Percentiles rank a stretch among this genome's conserved stretches.
Conservation (phyloP, 371 early-diverging fungal species). For the Caulochytrium protostelioides region DNA sequence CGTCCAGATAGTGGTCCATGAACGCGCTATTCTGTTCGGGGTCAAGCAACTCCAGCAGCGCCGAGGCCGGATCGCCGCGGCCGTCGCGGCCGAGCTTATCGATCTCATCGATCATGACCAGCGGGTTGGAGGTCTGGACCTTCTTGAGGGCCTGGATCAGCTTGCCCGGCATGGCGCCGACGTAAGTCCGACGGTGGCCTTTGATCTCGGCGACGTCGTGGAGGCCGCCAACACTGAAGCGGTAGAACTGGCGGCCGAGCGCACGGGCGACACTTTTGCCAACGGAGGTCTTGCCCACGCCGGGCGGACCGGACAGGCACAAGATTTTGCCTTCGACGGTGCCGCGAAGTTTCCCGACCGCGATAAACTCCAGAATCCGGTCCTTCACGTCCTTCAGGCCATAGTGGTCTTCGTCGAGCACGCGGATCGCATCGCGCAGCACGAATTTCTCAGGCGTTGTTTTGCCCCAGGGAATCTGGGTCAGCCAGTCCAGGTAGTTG, state of each 20-base stretch:
- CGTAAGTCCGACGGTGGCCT: slow-evolving; percentile 93
- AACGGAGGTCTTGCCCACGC: slow-evolving; percentile 92
- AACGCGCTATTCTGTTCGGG: slow-evolving; percentile 91
- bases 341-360: slow-evolving; percentile 83
- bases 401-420: slow-evolving; percentile 92
- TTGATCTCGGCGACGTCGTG: slow-evolving; percentile 95
- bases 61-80: slow-evolving; percentile 91
- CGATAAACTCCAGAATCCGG: slow-evolving; percentile 91
- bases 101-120: slow-evolving; percentile 89
- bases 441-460: slow-evolving; percentile 72
- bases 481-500: slow-evolving; percentile 92
- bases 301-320: slow-evolving; percentile 88
- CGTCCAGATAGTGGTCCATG: slow-evolving; percentile 96
- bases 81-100: slow-evolving; percentile 93
- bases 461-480: slow-evolving; percentile 89
- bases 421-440: slow-evolving; percentile 48
- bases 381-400: slow-evolving; percentile 97
- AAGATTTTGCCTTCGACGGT: slow-evolving; percentile 91
- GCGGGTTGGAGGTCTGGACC: slow-evolving; percentile 88
- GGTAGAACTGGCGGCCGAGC: slow-evolving; percentile 74
- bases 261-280: slow-evolving; percentile 92
- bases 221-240: slow-evolving; percentile 90
- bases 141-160: slow-evolving; percentile 92
- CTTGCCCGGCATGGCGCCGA: slow-evolving; percentile 98
- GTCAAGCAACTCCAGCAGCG: slow-evolving; percentile 82